Evolutionary conservation across 2,329 filamentous ascomycete genomes (phyloP), one percentile per base, ranked within the genome.

Genomic region (Aspergillus proliferans): DNA sequence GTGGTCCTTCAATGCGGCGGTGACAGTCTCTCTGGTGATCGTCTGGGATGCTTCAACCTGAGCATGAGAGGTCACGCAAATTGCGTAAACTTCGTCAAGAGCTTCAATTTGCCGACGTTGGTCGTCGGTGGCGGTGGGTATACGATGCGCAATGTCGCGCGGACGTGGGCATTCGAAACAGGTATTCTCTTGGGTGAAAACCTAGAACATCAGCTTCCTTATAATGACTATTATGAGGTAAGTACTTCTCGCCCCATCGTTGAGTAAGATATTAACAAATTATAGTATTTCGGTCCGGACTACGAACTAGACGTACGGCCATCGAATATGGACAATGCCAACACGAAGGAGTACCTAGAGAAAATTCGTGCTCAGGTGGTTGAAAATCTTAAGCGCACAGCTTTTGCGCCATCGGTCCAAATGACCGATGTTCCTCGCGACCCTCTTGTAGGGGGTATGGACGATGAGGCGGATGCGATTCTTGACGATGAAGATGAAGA

Each of bases 191-290:
- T 96, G 18, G 88, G 88, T 24, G 83, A 91, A 52, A 80, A 88
- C 26, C 88, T 97, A 79, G 79, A 83, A 9, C 79, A 86, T 4
- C 84, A 87, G n/a, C 77, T 97, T 38, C 92, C 92, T 0, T 97
- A 90, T 70, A 97, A 95, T 55, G 92, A 97, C 74, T 97, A 97
- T 70, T 97, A 97, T 63, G 83, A 86, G 66, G 78, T 79, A 64
- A 60, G 69, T 40, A 30, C 10, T 28, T 4, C 10, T 30, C n/a
- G 9, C n/a, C 10, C n/a, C 39, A 19, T 56, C 56, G 38, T 8
- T 40, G 38, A 19, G 5, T 12, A 22, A 5, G 19, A 6, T 22
- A 12, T 61, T 67, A 57, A 71, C 41, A 34, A 38, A 6, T n/a
- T 19, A 36, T 22, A 81, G 76, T 86, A 86, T 62, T 86, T 85